Evolutionary conservation across 78 protist species (phyloP).

Genomic region (Dictyostelium firmibasis): DNA sequence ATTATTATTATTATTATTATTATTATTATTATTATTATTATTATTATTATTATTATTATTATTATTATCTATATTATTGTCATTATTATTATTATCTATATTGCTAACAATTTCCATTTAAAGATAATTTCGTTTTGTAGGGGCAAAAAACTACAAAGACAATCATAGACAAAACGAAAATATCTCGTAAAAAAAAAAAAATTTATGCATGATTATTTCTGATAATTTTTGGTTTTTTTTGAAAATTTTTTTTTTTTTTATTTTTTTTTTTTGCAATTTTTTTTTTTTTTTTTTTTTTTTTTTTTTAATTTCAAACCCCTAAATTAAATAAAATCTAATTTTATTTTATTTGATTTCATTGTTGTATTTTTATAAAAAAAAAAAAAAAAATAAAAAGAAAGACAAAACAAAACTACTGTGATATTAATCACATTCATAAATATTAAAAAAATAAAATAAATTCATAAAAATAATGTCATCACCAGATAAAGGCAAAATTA

Average conservation of each 20-base stretch:
- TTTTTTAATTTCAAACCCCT: no score
- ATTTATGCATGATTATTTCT: background rate
- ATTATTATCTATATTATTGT: no score
- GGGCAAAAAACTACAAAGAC: no score
- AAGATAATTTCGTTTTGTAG: background rate
- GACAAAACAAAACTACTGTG: background rate
- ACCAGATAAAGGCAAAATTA: background rate
- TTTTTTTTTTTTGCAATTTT: background rate
- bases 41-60: no score
- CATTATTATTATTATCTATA: no score
- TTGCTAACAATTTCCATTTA: background rate
- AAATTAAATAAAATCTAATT: no score
- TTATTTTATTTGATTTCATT: background rate
- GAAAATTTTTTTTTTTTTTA: background rate
- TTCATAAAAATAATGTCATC: background rate
- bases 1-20: background rate
- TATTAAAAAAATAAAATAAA: no score
- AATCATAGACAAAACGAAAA: background rate
- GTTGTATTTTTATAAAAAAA: background rate
- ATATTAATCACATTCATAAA: background rate
- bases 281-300: background rate
- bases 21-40: background rate
- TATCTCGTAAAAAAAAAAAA: background rate
- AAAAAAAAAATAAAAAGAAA: background rate
- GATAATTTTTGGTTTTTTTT: background rate